phyloP scores from a whole-genome alignment of 768 basidiomycete genomes.

The Lentinula detonsa region DNA sequence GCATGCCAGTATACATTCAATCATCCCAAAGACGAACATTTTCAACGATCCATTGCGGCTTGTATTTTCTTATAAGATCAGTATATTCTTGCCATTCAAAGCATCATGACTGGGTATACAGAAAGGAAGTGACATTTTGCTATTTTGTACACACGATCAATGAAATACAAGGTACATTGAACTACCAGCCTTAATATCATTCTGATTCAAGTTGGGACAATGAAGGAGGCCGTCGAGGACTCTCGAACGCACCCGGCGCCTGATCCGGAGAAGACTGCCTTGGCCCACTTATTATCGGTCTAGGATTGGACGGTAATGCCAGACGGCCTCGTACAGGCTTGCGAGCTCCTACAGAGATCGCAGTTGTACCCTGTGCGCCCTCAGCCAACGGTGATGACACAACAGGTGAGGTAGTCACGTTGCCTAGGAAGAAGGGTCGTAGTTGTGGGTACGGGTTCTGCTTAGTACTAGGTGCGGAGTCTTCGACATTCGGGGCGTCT shows the following conservation, averaged over 20 bases:
- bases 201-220: constrained; percentile 7
- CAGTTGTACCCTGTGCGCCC: neutral
- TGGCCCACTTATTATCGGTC: constrained; percentile 25
- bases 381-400: constrained; percentile 16
- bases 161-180: neutral
- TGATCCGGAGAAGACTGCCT: constrained; percentile 10
- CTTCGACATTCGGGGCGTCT: constrained; percentile 6
- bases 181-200: neutral
- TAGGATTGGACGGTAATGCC: constrained; percentile 17
- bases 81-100: too few species aligned
- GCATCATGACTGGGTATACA: too few species aligned
- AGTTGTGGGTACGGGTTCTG: constrained; percentile 10
- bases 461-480: constrained; percentile 6
- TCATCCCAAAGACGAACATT: too few species aligned
- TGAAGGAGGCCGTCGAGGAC: constrained; percentile 38
- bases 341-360: constrained; percentile 24
- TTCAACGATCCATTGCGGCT: too few species aligned
- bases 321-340: constrained; percentile 14
- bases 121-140: too few species aligned
- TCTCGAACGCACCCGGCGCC: constrained; percentile 24
- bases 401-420: constrained; percentile 16
- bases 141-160: too few species aligned
- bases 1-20: too few species aligned
- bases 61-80: too few species aligned
- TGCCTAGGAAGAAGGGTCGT: constrained; percentile 30